A percentile compares a stretch with the other conserved stretches of the same genome.
Evolutionary conservation across 306 rosid genomes (phyloP).

Genomic region (Herpetospermum pedunculosum): DNA sequence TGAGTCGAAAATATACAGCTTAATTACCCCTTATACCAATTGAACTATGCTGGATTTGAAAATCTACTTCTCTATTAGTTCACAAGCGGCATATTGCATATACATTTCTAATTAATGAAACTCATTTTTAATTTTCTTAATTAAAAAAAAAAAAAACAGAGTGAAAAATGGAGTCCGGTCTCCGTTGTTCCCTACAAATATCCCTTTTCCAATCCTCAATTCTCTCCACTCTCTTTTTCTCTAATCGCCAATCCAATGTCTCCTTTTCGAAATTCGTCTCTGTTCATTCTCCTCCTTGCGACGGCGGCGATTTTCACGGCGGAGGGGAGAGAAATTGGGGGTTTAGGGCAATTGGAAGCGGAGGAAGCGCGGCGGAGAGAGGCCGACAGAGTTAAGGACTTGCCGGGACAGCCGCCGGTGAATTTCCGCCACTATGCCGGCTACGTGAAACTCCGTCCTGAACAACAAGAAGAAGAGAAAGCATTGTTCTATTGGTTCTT

Average conservation of each 20-base stretch:
- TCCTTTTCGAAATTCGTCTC: background rate
- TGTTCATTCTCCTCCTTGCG: background rate
- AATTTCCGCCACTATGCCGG: slow-evolving; percentile 37
- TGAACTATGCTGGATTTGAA: too few relatives aligned
- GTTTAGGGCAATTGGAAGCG: background rate
- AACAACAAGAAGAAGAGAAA: slow-evolving; percentile 6
- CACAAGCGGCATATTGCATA: background rate
- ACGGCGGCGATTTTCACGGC: background rate
- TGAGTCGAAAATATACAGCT: too few relatives aligned
- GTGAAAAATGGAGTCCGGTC: background rate
- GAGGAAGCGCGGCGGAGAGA: slow-evolving; percentile 14
- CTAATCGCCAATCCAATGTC: background rate
- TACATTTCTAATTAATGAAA: background rate
- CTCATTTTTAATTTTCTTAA: background rate
- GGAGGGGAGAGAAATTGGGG: background rate
- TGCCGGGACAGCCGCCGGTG: slow-evolving; percentile 57
- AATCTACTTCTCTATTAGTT: background rate
- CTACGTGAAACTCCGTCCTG: slow-evolving; percentile 27
- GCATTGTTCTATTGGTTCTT: slow-evolving; percentile 70
- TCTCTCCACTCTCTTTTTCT: background rate
- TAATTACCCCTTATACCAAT: too few relatives aligned
- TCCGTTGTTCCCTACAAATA: background rate
- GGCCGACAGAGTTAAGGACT: slow-evolving; percentile 33
- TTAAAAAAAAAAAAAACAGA: background rate
- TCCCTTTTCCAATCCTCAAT: background rate